Conservation (phyloP, 164 flowering plant genomes). For the Umbellularia californica region DNA sequence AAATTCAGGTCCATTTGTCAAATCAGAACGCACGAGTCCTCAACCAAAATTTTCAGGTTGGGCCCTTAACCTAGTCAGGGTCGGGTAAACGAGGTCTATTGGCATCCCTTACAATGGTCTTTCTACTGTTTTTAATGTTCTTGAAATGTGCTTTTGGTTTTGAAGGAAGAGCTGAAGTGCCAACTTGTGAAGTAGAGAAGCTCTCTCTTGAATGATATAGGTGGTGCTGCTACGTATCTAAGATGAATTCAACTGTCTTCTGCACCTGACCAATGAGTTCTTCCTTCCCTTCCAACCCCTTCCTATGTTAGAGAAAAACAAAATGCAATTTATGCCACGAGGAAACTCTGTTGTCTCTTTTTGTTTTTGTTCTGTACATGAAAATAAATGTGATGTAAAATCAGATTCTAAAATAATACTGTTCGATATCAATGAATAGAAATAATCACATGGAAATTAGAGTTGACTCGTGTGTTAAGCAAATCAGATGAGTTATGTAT, state of each 20-base stretch:
- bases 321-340: not conserved
- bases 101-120: no score
- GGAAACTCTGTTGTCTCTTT: not conserved
- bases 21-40: no score
- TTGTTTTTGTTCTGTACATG: conserved; percentile 7
- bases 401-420: not conserved
- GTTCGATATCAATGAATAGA: not conserved
- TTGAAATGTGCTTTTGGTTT: not conserved
- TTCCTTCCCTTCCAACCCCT: not conserved
- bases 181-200: not conserved
- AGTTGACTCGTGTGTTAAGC: no score
- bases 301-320: not conserved
- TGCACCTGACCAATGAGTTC: not conserved
- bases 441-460: not conserved
- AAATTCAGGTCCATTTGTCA: no score
- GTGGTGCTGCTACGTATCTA: not conserved
- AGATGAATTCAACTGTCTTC: not conserved
- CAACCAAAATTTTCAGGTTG: no score
- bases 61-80: no score
- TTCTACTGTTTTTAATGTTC: no score
- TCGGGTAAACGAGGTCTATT: no score
- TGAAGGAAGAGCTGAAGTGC: not conserved
- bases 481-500: no score
- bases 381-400: conserved; percentile 11
- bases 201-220: not conserved